A percentile compares a stretch with the other conserved stretches of the same genome.
Evolutionary conservation across 805 yeast species (phyloP).

Genomic region (Candida manassasensis): DNA sequence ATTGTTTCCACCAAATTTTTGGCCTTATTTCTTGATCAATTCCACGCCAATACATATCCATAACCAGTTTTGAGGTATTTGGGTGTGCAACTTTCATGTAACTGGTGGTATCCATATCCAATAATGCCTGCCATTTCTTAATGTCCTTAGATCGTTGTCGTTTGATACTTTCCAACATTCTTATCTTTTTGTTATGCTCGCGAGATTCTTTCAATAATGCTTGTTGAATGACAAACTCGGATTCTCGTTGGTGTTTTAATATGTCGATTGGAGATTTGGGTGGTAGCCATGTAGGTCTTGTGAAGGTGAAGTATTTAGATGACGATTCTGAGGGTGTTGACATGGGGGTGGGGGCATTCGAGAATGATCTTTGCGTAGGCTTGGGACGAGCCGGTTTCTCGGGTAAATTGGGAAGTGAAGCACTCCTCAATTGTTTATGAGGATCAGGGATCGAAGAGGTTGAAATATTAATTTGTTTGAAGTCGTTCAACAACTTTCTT

Average conservation of each 20-base stretch:
- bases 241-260: constrained; percentile 49
- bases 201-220: constrained; percentile 39
- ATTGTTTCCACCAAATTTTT: constrained; percentile 47
- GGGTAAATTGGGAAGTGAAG: constrained; percentile 3
- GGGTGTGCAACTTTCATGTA: constrained; percentile 3
- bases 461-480: constrained; percentile 12
- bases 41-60: constrained; percentile 20
- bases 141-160: constrained; percentile 34
- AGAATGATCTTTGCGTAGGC: constrained; percentile 4
- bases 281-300: constrained; percentile 64
- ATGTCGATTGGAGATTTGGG: constrained; percentile 56
- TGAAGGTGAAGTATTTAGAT: constrained; percentile 31
- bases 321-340: constrained; percentile 4
- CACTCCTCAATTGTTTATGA: not conserved
- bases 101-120: constrained; percentile 6
- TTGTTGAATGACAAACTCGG: constrained; percentile 38
- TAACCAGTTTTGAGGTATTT: not conserved
- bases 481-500: constrained; percentile 16
- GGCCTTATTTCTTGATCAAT: constrained; percentile 29
- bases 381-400: constrained; percentile 3
- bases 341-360: constrained; percentile 4
- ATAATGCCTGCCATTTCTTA: constrained; percentile 15
- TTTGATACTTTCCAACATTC: constrained; percentile 25
- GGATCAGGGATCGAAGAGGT: constrained; percentile 3
- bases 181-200: constrained; percentile 24